Evolutionary conservation across 345 rosid species (phyloP), one percentile per base, ranked within the genome.

Genomic region (Gossypium ekmanianum): DNA sequence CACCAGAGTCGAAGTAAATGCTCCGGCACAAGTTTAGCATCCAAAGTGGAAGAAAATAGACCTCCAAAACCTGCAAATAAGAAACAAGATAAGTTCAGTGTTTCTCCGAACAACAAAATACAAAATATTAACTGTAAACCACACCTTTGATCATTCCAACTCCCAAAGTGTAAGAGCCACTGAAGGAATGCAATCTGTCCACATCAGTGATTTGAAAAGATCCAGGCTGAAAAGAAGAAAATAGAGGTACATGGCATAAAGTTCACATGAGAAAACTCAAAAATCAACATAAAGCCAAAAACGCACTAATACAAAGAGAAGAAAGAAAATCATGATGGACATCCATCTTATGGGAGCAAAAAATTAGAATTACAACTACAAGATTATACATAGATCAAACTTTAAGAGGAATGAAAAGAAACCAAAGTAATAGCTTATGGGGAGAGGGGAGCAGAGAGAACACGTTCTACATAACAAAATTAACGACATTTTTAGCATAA

Each of bases 1-100:
- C 87, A 75, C 84, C 89, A 87, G 74, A 92, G 85, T 62, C 90
- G 89, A 74, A 95, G 88, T 67, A 90, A 52, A 80, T 93, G 97
- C 85, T 95, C 99, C 43, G 92, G 95, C 48, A 84, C 80, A 82
- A 95, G 96, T 79, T 84, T 87, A 68, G 89, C 79, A 82, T 95
- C 99, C 84, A 95, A 80, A 64, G 74, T 73, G 14, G 94, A 89
- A 79, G 88, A 76, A 79, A 79, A 79, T 44, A 87, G 75, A 48
- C 88, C 89, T 76, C 84, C 83, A 34, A 92, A 79, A 82, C 92
- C 99, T 94, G 88, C 12, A 79, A 79, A 69, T 10, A 67, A 18
- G 72, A 79, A 74, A 11, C 79, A 24, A 39, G 56, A 17, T 50
- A 59, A 48, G 71, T 74, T 61, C 29, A 27, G 29, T n/a, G 7